Percentiles rank a stretch among this genome's conserved stretches.
Evolutionary conservation across 2,329 filamentous ascomycete genomes (phyloP).

Genomic region (Diaporthe australafricana): DNA sequence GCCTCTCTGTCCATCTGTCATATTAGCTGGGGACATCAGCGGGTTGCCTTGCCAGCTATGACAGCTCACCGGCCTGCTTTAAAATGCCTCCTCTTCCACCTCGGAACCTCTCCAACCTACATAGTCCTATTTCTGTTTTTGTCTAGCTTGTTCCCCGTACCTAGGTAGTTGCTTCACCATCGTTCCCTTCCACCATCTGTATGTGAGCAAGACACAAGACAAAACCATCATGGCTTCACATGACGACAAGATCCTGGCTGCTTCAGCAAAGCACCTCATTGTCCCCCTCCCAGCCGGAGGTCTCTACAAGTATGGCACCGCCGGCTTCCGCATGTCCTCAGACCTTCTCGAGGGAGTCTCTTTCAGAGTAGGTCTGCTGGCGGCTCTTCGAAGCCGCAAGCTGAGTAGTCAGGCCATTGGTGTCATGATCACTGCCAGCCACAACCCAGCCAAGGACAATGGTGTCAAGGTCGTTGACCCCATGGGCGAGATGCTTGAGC

Average conservation of each 20-base stretch:
- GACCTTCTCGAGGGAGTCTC: conserved; percentile 91
- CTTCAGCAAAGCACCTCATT: conserved; percentile 72
- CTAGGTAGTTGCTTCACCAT: conserved; percentile 10
- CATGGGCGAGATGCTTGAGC: conserved; percentile 97
- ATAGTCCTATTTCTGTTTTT: conserved; percentile 15
- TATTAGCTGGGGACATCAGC: conserved; percentile 3
- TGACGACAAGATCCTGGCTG: conserved; percentile 64
- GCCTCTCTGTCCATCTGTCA: neutral
- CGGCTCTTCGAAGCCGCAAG: conserved; percentile 89
- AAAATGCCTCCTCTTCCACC: conserved; percentile 23
- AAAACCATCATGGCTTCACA: conserved; percentile 57
- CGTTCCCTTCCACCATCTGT: neutral
- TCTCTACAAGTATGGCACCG: conserved; percentile 74
- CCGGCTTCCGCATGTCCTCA: conserved; percentile 76
- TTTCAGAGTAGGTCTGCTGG: conserved; percentile 91
- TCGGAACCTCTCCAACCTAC: neutral
- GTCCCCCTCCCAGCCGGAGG: conserved; percentile 59
- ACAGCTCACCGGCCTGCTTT: conserved; percentile 18
- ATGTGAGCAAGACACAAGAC: conserved; percentile 20
- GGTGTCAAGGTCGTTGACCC: conserved; percentile 97
- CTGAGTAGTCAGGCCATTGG: conserved; percentile 92
- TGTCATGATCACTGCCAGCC: conserved; percentile 95
- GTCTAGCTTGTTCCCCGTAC: neutral
- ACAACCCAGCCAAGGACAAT: conserved; percentile 91
- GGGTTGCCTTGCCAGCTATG: conserved; percentile 17